Percentiles rank a stretch among this genome's conserved stretches.
Evolutionary conservation across 2,329 filamentous ascomycete genomes (phyloP).

Genomic region (Fusarium veterinarium): DNA sequence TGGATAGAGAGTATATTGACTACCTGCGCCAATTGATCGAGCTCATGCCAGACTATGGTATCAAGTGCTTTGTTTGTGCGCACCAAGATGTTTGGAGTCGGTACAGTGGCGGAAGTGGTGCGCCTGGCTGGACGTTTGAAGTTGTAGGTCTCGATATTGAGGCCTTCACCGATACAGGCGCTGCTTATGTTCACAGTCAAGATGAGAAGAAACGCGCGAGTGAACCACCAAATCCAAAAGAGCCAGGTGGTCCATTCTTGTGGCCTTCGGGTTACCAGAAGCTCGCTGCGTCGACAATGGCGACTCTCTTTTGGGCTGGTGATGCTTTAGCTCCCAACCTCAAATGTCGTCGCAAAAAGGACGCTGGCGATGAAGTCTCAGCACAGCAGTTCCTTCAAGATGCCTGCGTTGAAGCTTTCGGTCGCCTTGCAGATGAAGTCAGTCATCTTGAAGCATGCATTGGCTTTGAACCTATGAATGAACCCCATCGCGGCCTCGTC

Average conservation of each 20-base stretch:
- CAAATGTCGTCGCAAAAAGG: slow-evolving; percentile 32
- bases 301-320: slow-evolving; percentile 46
- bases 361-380: slow-evolving; percentile 41
- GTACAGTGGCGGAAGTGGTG: slow-evolving; percentile 56
- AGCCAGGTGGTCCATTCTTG: slow-evolving; percentile 52
- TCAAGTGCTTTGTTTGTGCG: slow-evolving; percentile 57
- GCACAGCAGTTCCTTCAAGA: slow-evolving; percentile 48
- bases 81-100: slow-evolving; percentile 58
- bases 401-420: slow-evolving; percentile 51
- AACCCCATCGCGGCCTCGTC: slow-evolving; percentile 56
- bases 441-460: slow-evolving; percentile 50
- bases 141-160: slow-evolving; percentile 54
- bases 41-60: slow-evolving; percentile 52
- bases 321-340: slow-evolving; percentile 47
- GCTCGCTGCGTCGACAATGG: slow-evolving; percentile 50
- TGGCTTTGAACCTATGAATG: slow-evolving; percentile 57
- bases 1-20: slow-evolving; percentile 54
- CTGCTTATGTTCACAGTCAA: slow-evolving; percentile 52
- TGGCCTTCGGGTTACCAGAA: slow-evolving; percentile 55
- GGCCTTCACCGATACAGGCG: slow-evolving; percentile 49
- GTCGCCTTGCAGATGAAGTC: slow-evolving; percentile 49
- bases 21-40: slow-evolving; percentile 52
- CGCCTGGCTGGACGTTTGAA: slow-evolving; percentile 57
- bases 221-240: slow-evolving; percentile 44
- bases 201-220: slow-evolving; percentile 47